phyloP scores from a whole-genome alignment of 2,329 filamentous ascomycete genomes.

The Didymella pomorum region DNA sequence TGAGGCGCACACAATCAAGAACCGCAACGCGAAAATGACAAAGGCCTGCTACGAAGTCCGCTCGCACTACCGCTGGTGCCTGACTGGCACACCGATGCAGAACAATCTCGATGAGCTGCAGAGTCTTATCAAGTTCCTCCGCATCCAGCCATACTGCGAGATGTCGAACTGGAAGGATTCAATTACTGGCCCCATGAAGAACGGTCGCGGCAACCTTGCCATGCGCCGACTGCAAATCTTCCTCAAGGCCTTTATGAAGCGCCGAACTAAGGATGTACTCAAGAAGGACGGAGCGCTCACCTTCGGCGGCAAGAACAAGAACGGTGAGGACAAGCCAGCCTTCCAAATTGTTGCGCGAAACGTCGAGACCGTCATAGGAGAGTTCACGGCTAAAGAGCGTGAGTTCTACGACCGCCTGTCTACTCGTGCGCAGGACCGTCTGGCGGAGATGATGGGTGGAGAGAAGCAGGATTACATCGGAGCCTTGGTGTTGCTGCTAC shows the following conservation, averaged over 20 bases:
- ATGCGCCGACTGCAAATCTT: conserved; percentile 86
- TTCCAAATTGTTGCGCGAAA: conserved; percentile 95
- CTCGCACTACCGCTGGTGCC: conserved; percentile 91
- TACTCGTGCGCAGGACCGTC: conserved; percentile 81
- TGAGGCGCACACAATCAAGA: conserved; percentile 98
- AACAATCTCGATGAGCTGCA: conserved; percentile 98
- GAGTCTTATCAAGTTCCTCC: conserved; percentile 88
- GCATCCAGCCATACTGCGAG: conserved; percentile 90
- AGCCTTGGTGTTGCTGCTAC: conserved; percentile 88
- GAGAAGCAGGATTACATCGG: conserved; percentile 88
- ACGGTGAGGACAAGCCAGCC: conserved; percentile 65
- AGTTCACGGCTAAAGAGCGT: conserved; percentile 81
- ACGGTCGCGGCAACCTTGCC: conserved; percentile 85
- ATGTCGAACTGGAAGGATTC: conserved; percentile 87
- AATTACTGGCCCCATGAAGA: conserved; percentile 89
- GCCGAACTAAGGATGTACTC: conserved; percentile 96
- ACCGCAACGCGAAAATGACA: conserved; percentile 93
- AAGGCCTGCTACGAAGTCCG: conserved; percentile 87
- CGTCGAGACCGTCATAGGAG: conserved; percentile 78
- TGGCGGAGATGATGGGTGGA: conserved; percentile 87
- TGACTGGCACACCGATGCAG: conserved; percentile 96
- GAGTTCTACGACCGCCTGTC: conserved; percentile 87
- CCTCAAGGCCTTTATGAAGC: conserved; percentile 95
- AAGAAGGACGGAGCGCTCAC: conserved; percentile 85
- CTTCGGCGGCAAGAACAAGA: conserved; percentile 72